phyloP scores from a whole-genome alignment of 2,329 filamentous ascomycete genomes.

The Verticillium tricorpus region DNA sequence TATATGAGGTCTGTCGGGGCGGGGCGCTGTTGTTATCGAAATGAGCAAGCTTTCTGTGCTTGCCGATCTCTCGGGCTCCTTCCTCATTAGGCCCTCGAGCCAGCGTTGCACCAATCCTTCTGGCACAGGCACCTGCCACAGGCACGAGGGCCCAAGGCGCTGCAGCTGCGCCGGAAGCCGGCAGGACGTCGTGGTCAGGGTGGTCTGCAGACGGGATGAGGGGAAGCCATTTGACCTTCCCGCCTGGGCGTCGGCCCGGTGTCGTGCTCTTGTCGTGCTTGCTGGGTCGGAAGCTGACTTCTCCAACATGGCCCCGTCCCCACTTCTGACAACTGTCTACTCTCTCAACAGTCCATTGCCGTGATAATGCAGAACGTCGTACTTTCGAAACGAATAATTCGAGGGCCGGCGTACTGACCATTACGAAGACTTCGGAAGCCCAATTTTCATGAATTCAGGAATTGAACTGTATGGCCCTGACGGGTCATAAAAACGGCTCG shows the following conservation, averaged over 20 bases:
- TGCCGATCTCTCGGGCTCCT: not conserved
- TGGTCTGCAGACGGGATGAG: not conserved
- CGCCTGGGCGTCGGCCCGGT: slow-evolving; percentile 49
- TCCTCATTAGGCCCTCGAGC: not conserved
- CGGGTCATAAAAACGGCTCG: too few species aligned
- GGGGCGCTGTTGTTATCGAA: not conserved
- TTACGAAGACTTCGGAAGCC: too few species aligned
- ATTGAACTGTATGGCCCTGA: too few species aligned
- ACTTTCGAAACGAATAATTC: too few species aligned
- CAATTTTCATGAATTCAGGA: too few species aligned
- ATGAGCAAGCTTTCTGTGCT: not conserved
- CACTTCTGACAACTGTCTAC: too few species aligned
- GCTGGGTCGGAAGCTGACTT: too few species aligned
- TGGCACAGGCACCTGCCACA: not conserved
- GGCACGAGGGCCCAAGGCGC: not conserved
- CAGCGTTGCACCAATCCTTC: not conserved
- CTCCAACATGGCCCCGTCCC: slow-evolving; percentile 26
- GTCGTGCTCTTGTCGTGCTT: slow-evolving; percentile 25
- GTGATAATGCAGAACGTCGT: too few species aligned
- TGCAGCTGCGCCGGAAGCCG: not conserved
- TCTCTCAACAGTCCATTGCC: not conserved
- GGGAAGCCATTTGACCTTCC: not conserved
- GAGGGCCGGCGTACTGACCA: too few species aligned
- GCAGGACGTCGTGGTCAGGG: not conserved
- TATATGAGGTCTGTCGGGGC: not conserved